These are phyloP conservation scores for Scytalidium lignicola DNA, from an alignment of 2,329 filamentous ascomycete species.

Conservation along the genomic window DNA sequence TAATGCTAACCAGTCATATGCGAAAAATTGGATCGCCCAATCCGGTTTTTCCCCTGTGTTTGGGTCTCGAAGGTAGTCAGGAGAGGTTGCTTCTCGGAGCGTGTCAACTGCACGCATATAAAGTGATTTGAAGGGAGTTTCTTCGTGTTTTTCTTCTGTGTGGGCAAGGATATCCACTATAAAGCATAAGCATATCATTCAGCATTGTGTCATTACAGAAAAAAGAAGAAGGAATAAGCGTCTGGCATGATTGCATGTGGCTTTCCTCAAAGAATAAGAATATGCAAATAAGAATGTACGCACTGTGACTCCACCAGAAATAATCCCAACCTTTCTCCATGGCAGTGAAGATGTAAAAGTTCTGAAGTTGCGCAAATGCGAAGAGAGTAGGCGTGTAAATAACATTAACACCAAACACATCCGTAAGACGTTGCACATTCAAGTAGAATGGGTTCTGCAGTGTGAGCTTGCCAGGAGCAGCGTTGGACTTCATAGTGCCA, in stretches of 20 bases:
- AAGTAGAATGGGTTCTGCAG: slow-evolving; percentile 50
- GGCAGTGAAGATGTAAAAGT: slow-evolving; percentile 42
- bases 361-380: slow-evolving; percentile 48
- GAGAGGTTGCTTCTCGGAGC: slow-evolving; percentile 6
- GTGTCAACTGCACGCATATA: slow-evolving; percentile 10
- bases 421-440: slow-evolving; percentile 38
- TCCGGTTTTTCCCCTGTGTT: slow-evolving; percentile 1
- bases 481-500: slow-evolving; percentile 43
- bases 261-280: background rate
- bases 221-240: too few relatives aligned
- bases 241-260: too few relatives aligned
- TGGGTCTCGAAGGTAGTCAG: background rate
- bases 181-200: background rate
- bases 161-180: slow-evolving; percentile 1
- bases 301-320: slow-evolving; percentile 47
- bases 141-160: slow-evolving; percentile 1
- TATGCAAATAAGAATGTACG: background rate
- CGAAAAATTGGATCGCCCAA: slow-evolving; percentile 48
- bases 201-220: background rate
- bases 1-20: slow-evolving; percentile 50
- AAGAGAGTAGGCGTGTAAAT: slow-evolving; percentile 40
- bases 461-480: slow-evolving; percentile 20
- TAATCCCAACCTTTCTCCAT: slow-evolving; percentile 36
- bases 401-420: slow-evolving; percentile 42
- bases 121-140: slow-evolving; percentile 7